Percentiles rank a stretch among this genome's conserved stretches.
Conservation (phyloP, 306 rosid genomes). For the Gastrolobium bilobum region DNA sequence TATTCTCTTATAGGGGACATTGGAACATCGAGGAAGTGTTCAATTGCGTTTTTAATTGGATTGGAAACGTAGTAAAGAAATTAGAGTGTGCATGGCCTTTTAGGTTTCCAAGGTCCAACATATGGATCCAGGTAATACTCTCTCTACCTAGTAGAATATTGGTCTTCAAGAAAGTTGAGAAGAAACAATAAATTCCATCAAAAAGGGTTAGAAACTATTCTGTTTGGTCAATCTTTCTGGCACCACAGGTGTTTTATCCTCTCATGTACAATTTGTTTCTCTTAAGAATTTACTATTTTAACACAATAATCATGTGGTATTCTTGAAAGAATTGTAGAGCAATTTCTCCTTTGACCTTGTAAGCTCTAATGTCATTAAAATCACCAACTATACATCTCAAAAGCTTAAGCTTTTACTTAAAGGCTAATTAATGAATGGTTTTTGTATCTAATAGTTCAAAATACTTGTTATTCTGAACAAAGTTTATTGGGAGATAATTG, state of each 20-base stretch:
- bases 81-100: constrained; percentile 11
- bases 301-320: neutral
- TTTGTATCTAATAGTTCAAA: neutral
- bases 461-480: neutral
- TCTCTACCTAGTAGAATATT: neutral
- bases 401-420: neutral
- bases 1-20: neutral
- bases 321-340: neutral
- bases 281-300: neutral
- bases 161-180: neutral
- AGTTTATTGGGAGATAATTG: constrained; percentile 6
- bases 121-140: constrained; percentile 34
- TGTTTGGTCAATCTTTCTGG: neutral
- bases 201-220: neutral
- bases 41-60: neutral
- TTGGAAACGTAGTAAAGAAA: neutral
- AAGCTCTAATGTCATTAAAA: neutral
- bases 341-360: neutral
- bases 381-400: neutral
- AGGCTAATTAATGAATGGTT: neutral
- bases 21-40: neutral
- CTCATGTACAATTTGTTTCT: neutral
- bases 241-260: neutral
- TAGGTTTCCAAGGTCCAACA: neutral
- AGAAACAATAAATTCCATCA: neutral